A percentile compares a stretch with the other conserved stretches of the same genome.
These are phyloP conservation scores for Acorus calamus DNA, from an alignment of 106 monocot species.

Conservation along the genomic window DNA sequence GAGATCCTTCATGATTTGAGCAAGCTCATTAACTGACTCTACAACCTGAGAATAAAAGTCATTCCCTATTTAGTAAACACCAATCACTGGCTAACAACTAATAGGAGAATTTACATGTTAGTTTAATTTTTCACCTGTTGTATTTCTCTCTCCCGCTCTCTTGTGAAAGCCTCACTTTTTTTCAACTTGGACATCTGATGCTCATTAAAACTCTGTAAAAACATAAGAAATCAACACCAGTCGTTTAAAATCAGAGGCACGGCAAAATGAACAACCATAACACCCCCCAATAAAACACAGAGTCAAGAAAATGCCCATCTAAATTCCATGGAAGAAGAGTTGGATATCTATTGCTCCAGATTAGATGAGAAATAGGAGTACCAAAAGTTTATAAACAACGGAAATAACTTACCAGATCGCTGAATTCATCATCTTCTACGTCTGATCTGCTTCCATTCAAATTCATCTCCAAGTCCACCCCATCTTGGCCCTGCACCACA, in stretches of 20 bases:
- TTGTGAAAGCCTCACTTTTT: conserved; percentile 70
- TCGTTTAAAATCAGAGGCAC: no score
- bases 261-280: no score
- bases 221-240: no score
- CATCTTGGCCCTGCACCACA: conserved; percentile 31
- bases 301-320: no score
- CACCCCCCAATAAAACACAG: no score
- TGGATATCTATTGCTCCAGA: no score
- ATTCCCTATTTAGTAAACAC: no score
- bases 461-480: conserved; percentile 40
- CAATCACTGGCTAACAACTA: neutral
- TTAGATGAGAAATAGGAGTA: neutral
- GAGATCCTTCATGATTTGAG: conserved; percentile 97
- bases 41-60: conserved; percentile 46
- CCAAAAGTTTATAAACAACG: neutral
- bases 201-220: conserved; percentile 58
- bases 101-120: neutral
- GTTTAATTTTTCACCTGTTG: conserved; percentile 34
- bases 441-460: conserved; percentile 24
- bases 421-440: conserved; percentile 32
- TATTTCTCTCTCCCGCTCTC: conserved; percentile 89
- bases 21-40: conserved; percentile 92
- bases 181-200: conserved; percentile 77
- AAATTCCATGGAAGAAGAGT: no score
- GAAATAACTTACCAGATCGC: conserved; percentile 20